These are phyloP conservation scores for Mentha longifolia DNA, from an alignment of 257 asterid species.

Conservation along the genomic window DNA sequence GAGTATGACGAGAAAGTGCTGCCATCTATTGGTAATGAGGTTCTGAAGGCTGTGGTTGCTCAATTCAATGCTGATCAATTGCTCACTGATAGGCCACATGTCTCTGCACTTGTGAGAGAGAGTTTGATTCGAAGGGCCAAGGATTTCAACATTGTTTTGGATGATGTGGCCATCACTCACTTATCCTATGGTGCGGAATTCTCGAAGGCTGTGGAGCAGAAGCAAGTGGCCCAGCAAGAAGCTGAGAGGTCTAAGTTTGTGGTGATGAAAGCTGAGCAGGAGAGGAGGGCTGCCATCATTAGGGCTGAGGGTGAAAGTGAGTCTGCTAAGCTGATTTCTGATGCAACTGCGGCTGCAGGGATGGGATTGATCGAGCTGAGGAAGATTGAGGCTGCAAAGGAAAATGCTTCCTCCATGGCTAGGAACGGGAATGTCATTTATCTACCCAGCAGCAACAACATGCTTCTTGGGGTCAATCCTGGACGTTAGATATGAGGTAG, in stretches of 20 bases:
- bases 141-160: conserved; percentile 87
- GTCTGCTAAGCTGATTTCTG: conserved; percentile 74
- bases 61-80: conserved; percentile 95
- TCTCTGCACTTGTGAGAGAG: conserved; percentile 88
- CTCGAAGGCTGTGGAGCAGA: conserved; percentile 96
- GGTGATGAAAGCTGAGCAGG: conserved; percentile 88
- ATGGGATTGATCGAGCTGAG: conserved; percentile 75
- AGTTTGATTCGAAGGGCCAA: conserved; percentile 79
- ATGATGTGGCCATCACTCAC: conserved; percentile 95
- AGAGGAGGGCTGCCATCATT: conserved; percentile 71
- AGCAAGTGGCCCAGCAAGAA: conserved; percentile 99
- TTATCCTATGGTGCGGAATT: conserved; percentile 90
- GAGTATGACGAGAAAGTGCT: conserved; percentile 95
- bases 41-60: conserved; percentile 87
- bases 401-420: conserved; percentile 50
- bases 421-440: conserved; percentile 58
- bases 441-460: conserved; percentile 59
- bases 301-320: conserved; percentile 83
- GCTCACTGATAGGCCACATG: conserved; percentile 92
- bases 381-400: conserved; percentile 76
- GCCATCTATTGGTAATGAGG: conserved; percentile 94
- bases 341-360: conserved; percentile 72
- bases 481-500: conserved; percentile 53
- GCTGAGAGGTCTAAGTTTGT: conserved; percentile 95
- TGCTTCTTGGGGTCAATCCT: conserved; percentile 68